A percentile compares a stretch with the other conserved stretches of the same genome.
Evolutionary conservation across 495 filamentous ascomycete genomes (phyloP).

Genomic region (Halenospora varia): DNA sequence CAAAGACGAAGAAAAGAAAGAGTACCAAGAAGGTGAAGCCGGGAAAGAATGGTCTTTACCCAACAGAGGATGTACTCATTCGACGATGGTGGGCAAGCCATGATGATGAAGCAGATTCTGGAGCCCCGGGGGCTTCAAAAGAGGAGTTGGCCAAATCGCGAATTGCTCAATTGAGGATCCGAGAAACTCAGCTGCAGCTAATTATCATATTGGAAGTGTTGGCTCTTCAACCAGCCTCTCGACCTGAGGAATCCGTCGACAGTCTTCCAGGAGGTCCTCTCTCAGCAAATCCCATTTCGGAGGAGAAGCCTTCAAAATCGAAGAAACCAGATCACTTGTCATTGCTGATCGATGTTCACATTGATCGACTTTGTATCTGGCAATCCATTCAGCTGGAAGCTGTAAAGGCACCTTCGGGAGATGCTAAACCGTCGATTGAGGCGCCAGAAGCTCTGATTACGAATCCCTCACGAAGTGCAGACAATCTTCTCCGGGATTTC

Average conservation of each 20-base stretch:
- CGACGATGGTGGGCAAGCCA: constrained; percentile 70
- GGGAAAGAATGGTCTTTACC: constrained; percentile 74
- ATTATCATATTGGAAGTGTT: constrained; percentile 87
- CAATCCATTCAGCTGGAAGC: constrained; percentile 66
- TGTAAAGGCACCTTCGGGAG: constrained; percentile 1
- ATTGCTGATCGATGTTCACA: constrained; percentile 71
- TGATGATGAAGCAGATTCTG: constrained; percentile 27
- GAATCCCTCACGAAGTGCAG: constrained; percentile 12
- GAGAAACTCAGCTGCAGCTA: constrained; percentile 86
- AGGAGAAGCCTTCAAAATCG: constrained; percentile 28
- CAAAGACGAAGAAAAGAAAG: constrained; percentile 46
- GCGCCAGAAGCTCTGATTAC: neutral
- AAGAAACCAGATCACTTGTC: constrained; percentile 40
- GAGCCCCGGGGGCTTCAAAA: constrained; percentile 36
- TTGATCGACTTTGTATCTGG: constrained; percentile 95
- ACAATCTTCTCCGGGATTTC: constrained; percentile 55
- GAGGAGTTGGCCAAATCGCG: constrained; percentile 54
- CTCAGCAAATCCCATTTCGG: constrained; percentile 18
- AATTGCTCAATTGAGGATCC: constrained; percentile 60
- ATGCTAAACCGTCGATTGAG: neutral
- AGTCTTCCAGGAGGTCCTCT: constrained; percentile 33
- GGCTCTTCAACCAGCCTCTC: constrained; percentile 55
- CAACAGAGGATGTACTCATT: constrained; percentile 69
- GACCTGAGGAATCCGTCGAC: constrained; percentile 32
- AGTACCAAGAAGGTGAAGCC: constrained; percentile 68